These are phyloP conservation scores for Vitis hybrid DNA, from an alignment of 177 flowering plant species.

Conservation along the genomic window DNA sequence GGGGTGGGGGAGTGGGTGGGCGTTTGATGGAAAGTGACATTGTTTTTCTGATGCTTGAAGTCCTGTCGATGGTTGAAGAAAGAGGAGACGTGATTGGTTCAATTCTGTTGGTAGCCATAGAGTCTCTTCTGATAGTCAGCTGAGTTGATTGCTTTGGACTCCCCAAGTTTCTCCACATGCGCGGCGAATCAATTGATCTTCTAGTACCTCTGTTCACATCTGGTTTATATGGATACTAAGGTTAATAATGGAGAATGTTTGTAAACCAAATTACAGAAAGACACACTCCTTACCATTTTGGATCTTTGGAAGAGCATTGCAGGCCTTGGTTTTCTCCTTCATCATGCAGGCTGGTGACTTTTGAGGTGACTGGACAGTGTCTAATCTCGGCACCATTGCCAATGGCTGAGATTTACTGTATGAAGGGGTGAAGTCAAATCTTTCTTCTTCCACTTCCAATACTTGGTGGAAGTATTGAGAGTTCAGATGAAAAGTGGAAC, in stretches of 20 bases:
- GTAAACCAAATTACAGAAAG: neutral
- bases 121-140: constrained; percentile 1
- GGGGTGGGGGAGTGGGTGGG: constrained; percentile 45
- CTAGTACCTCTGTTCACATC: constrained; percentile 11
- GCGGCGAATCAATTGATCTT: constrained; percentile 24
- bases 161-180: constrained; percentile 3
- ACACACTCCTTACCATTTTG: constrained; percentile 10
- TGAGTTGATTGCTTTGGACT: constrained; percentile 2
- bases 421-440: neutral
- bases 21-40: constrained; percentile 32
- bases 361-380: neutral
- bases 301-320: constrained; percentile 4
- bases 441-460: neutral
- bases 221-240: constrained; percentile 1
- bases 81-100: neutral
- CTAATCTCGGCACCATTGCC: constrained; percentile 7
- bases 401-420: constrained; percentile 19
- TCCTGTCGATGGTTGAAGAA: constrained; percentile 20
- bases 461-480: neutral
- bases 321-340: constrained; percentile 5
- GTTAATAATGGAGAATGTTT: neutral
- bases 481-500: neutral
- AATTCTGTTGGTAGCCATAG: neutral
- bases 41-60: constrained; percentile 37
- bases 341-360: constrained; percentile 4